Evolutionary conservation across 2,329 filamentous ascomycete species (phyloP), one percentile per base, ranked within the genome.

Genomic region (Macrophomina phaseolina): DNA sequence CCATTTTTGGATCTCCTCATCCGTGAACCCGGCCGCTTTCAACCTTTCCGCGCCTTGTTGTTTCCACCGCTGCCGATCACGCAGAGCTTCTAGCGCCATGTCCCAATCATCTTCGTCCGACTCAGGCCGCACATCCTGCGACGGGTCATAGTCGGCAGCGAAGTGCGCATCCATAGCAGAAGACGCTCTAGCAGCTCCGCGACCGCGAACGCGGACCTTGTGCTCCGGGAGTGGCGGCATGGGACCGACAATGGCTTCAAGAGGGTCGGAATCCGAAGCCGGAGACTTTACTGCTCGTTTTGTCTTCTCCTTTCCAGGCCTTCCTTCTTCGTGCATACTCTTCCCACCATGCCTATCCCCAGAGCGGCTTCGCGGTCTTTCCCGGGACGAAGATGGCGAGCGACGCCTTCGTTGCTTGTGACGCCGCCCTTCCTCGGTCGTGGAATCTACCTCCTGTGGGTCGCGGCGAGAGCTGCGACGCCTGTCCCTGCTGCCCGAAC

Each of bases 161-260:
- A 97, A 98, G 63, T 91, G 91, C 30, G 86, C 83, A 74, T 97
- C 93, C 70, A 97, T 96, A 9, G 86, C 88, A 32, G 89, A 89
- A 1, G 84, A 84, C 4, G 84, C 81, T 51, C 74, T 81, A 46
- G 87, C 83, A 14, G 87, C 87, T 45, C 93, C 93, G 46, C 93
- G 87, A 9, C 93, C 93, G 34, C 91, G 89, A n/a, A 83, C 80
- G 64, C 80, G 84, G 38, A 87, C 74, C 36, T 70, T 70, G 38
- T 75, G 73, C 42, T 75, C 70, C 4, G 79, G 80, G 23, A 84
- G 84, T 34, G 89, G 88, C 8, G 86, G 88, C 0, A 81, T 78
- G 23, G 93, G 93, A 0, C 93, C 94, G 40, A 97, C 89, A 23
- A 94, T 81, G 3, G 90, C 87, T 66, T 93, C 89, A 3, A 93